Evolutionary conservation across 2,329 filamentous ascomycete species (phyloP).

Genomic region (Hypoxylon sp.): DNA sequence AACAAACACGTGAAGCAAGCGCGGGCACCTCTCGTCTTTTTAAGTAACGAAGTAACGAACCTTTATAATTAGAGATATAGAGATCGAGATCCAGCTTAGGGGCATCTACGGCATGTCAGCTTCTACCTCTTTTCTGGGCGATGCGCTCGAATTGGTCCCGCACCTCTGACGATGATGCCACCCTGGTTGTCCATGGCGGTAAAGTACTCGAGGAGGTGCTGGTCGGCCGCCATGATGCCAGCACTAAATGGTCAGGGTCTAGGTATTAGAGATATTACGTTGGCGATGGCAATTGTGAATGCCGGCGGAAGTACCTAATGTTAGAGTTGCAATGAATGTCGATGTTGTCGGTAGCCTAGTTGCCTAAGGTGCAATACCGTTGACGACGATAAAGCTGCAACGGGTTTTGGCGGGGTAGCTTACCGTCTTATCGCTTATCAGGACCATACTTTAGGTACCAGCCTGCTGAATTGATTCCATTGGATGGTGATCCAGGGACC

Average conservation of each 20-base stretch:
- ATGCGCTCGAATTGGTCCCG: constrained; percentile 19
- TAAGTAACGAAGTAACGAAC: constrained; percentile 62
- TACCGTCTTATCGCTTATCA: constrained; percentile 23
- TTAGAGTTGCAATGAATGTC: not conserved
- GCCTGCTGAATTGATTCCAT: constrained; percentile 5
- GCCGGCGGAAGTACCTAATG: not conserved
- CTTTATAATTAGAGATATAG: constrained; percentile 90
- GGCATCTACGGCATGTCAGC: constrained; percentile 66
- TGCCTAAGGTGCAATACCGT: not conserved
- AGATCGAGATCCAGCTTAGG: constrained; percentile 93
- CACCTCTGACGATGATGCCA: constrained; percentile 65
- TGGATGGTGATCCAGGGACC: constrained; percentile 31
- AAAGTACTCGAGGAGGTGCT: constrained; percentile 60
- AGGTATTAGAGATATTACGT: not conserved
- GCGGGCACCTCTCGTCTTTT: not conserved
- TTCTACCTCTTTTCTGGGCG: constrained; percentile 8
- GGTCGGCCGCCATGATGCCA: constrained; percentile 57
- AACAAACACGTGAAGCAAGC: not conserved
- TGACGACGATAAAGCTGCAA: constrained; percentile 14
- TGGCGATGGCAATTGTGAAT: not conserved
- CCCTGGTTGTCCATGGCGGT: constrained; percentile 63
- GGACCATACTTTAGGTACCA: not conserved
- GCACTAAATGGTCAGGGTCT: not conserved
- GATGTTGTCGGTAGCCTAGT: not conserved
- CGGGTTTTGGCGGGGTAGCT: constrained; percentile 41